Conservation (phyloP, 2,329 filamentous ascomycete genomes). For the Aspergillus hortae region DNA sequence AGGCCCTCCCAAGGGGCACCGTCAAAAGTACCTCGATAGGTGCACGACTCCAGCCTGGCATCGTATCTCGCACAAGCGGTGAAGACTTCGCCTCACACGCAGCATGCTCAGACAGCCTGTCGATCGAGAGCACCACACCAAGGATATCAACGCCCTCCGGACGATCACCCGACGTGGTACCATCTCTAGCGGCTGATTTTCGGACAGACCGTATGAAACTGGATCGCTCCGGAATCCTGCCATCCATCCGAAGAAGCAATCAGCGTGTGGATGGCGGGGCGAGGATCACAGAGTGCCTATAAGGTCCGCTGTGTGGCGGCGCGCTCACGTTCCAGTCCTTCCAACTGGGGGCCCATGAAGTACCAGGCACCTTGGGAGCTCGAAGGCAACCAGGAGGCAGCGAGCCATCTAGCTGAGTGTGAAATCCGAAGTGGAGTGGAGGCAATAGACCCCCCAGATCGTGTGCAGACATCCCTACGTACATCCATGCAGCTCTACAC, state of each 20-base stretch:
- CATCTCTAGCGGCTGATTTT: not conserved
- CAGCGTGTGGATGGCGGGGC: too few relatives aligned
- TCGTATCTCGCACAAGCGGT: too few relatives aligned
- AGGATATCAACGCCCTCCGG: not conserved
- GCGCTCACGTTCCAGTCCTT: not conserved
- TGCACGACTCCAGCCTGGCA: too few relatives aligned
- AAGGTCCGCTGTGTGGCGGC: not conserved
- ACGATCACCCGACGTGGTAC: slow-evolving; percentile 4
- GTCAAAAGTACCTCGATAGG: too few relatives aligned
- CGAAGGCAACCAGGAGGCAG: not conserved
- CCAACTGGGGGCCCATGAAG: not conserved
- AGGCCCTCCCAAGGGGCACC: too few relatives aligned
- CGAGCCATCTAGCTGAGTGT: not conserved
- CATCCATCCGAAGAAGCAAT: too few relatives aligned
- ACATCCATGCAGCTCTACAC: not conserved
- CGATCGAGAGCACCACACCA: too few relatives aligned
- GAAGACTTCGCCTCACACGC: too few relatives aligned
- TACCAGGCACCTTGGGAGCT: not conserved
- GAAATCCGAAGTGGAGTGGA: not conserved
- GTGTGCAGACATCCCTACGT: not conserved
- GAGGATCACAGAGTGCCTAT: too few relatives aligned
- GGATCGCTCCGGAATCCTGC: not conserved
- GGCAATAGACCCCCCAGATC: not conserved
- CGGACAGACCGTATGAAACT: not conserved
- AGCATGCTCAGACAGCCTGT: too few relatives aligned